These are phyloP conservation scores for Oxyria digyna DNA, from an alignment of 148 eudicot genomes.

Conservation along the genomic window DNA sequence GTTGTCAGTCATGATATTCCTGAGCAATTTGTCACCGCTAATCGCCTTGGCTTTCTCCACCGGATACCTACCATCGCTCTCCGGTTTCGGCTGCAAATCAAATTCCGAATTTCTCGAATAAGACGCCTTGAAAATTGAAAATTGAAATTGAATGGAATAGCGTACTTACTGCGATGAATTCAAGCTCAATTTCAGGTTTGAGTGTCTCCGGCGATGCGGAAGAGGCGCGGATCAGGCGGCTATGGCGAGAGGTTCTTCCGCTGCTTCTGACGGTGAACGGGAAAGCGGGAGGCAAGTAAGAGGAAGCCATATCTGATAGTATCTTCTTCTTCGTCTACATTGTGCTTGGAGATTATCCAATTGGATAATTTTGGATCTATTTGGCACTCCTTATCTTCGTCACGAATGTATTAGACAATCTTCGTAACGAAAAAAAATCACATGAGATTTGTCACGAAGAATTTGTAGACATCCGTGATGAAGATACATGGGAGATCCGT, in stretches of 20 bases:
- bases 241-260: slow-evolving; percentile 8
- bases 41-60: slow-evolving; percentile 44
- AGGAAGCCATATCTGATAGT: slow-evolving; percentile 19
- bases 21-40: slow-evolving; percentile 85
- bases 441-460: too few relatives aligned
- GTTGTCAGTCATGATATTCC: slow-evolving; percentile 81
- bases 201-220: slow-evolving; percentile 21
- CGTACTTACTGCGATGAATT: slow-evolving; percentile 64
- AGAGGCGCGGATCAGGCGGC: slow-evolving; percentile 14
- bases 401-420: not conserved
- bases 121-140: not conserved
- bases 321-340: too few relatives aligned
- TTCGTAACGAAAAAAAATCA: too few relatives aligned
- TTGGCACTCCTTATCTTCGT: not conserved
- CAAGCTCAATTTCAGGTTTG: slow-evolving; percentile 63
- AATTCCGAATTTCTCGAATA: not conserved
- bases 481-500: too few relatives aligned
- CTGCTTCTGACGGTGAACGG: slow-evolving; percentile 19
- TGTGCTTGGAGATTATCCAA: too few relatives aligned
- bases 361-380: too few relatives aligned
- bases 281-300: slow-evolving; percentile 23
- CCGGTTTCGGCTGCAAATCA: slow-evolving; percentile 47
- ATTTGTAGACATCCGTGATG: too few relatives aligned
- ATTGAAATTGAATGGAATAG: not conserved
- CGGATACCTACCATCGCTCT: slow-evolving; percentile 46